These are phyloP conservation scores for Tetraselmis striata DNA, from an alignment of 139 green algal species.

Conservation along the genomic window DNA sequence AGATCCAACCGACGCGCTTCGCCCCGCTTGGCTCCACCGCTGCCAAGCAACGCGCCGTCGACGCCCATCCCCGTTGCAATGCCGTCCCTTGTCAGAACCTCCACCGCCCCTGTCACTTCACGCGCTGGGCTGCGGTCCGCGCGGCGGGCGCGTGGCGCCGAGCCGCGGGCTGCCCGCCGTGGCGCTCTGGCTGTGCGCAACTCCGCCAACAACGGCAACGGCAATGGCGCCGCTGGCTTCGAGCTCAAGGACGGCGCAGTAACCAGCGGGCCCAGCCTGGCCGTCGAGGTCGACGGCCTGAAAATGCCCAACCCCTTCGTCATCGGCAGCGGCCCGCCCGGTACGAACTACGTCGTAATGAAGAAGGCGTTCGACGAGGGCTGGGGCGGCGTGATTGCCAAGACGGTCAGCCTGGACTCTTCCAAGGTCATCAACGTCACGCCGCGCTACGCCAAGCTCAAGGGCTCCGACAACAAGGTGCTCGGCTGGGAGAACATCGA, in stretches of 20 bases:
- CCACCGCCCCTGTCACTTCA: too few relatives aligned
- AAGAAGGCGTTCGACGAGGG: constrained; percentile 93
- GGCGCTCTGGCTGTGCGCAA: too few relatives aligned
- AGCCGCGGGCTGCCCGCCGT: too few relatives aligned
- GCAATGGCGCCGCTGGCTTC: neutral
- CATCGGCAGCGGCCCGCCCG: constrained; percentile 81
- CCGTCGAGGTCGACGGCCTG: constrained; percentile 80
- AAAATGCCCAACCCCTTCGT: constrained; percentile 95
- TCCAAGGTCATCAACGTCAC: constrained; percentile 91
- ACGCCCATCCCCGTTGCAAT: too few relatives aligned
- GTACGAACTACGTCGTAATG: constrained; percentile 85
- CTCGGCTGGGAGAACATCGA: constrained; percentile 97
- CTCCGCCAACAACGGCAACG: neutral
- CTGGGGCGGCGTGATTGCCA: constrained; percentile 96
- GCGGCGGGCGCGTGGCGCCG: too few relatives aligned
- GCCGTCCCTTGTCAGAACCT: too few relatives aligned
- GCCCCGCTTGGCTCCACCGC: too few relatives aligned
- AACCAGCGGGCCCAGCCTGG: constrained; percentile 61
- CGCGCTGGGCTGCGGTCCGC: too few relatives aligned
- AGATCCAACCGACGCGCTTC: too few relatives aligned
- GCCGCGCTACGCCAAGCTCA: constrained; percentile 88
- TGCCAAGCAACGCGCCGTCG: too few relatives aligned
- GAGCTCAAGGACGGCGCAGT: constrained; percentile 37
- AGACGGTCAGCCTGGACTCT: constrained; percentile 86
- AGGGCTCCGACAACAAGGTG: constrained; percentile 46